phyloP scores from a whole-genome alignment of 2,329 filamentous ascomycete species.

The Bipolaris victoriae region DNA sequence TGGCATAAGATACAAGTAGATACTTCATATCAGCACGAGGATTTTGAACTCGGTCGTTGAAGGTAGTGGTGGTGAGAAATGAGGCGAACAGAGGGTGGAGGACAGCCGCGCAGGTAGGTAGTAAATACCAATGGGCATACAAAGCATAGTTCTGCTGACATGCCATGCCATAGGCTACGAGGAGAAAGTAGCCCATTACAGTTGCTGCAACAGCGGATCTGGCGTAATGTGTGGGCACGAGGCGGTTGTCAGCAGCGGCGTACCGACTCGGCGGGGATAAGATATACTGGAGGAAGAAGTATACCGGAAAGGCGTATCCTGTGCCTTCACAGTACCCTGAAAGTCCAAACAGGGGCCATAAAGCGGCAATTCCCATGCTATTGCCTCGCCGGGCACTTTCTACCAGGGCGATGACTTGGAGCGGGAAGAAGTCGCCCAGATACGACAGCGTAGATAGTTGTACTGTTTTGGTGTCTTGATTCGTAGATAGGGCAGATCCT shows the following conservation, averaged over 20 bases:
- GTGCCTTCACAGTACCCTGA: not conserved
- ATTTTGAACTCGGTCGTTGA: not conserved
- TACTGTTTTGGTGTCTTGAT: not conserved
- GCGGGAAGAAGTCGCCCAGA: not conserved
- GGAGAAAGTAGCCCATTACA: not conserved
- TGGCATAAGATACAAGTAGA: not conserved
- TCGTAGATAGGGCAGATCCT: not conserved
- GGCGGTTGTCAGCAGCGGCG: not conserved
- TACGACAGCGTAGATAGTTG: not conserved
- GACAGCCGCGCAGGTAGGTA: not conserved
- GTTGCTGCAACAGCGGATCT: not conserved
- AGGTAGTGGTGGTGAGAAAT: not conserved
- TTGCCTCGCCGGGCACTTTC: not conserved
- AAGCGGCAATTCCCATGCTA: not conserved
- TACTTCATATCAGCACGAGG: conserved; percentile 1
- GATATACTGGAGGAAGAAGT: not conserved
- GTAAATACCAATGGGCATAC: not conserved
- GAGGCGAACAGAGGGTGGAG: not conserved
- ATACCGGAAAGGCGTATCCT: not conserved
- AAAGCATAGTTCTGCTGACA: not conserved
- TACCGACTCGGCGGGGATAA: not conserved
- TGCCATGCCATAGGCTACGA: not conserved
- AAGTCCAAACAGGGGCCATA: not conserved
- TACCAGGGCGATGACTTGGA: not conserved
- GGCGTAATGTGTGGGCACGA: not conserved